These are phyloP conservation scores for Metschnikowia colocasiae DNA, from an alignment of 805 yeast species.

Conservation along the genomic window DNA sequence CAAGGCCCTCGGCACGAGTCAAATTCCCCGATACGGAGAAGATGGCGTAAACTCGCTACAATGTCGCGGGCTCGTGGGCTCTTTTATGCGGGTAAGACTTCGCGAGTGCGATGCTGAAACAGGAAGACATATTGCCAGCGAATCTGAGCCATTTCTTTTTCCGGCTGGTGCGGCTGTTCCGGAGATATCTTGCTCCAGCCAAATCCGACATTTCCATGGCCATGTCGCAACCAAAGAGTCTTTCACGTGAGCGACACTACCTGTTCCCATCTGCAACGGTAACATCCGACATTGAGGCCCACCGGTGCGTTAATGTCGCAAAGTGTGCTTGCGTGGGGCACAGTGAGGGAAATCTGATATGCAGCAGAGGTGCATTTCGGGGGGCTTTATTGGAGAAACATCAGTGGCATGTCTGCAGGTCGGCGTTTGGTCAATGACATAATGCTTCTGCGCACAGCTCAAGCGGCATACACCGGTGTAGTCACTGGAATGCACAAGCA, in stretches of 20 bases:
- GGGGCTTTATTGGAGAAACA: background rate
- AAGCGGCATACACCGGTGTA: background rate
- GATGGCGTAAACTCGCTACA: background rate
- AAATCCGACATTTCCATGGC: background rate
- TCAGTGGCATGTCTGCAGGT: background rate
- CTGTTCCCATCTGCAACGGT: background rate
- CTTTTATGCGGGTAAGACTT: background rate
- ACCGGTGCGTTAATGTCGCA: background rate
- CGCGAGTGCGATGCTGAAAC: constrained; percentile 4
- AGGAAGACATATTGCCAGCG: constrained; percentile 2
- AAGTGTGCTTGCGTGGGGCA: background rate
- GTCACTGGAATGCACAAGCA: background rate
- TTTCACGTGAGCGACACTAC: too few relatives aligned
- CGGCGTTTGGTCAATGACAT: constrained; percentile 1
- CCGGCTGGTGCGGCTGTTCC: constrained; percentile 3
- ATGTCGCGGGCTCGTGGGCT: background rate
- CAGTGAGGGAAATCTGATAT: background rate
- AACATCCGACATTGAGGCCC: background rate
- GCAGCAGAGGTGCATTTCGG: constrained; percentile 3
- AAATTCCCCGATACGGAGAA: background rate
- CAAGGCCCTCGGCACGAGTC: too few relatives aligned
- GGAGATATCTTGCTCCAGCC: background rate
- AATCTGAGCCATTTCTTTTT: background rate
- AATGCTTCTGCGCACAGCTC: background rate
- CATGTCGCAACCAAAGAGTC: too few relatives aligned